A percentile compares a stretch with the other conserved stretches of the same genome.
Evolutionary conservation across 1,284 basidiomycete species (phyloP).

Genomic region (Moesziomyces antarcticus): DNA sequence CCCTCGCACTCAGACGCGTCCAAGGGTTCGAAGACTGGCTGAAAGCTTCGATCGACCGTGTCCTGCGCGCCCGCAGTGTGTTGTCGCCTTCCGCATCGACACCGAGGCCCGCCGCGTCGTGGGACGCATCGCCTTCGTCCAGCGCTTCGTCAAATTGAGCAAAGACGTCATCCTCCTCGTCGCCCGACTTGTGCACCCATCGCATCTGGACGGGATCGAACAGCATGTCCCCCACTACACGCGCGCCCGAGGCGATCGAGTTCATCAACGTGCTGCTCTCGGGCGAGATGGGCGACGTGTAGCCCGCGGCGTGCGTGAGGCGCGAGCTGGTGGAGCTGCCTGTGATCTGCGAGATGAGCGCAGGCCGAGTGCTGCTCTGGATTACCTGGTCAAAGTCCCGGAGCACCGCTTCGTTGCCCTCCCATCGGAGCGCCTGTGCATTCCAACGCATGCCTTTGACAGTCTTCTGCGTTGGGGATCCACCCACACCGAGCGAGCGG

Average conservation of each 20-base stretch:
- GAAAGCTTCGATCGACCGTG: slow-evolving; percentile 28
- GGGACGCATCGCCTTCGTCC: slow-evolving; percentile 12
- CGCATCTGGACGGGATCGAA: slow-evolving; percentile 94
- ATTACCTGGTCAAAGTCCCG: slow-evolving; percentile 87
- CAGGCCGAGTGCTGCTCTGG: slow-evolving; percentile 86
- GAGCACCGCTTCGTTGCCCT: slow-evolving; percentile 90
- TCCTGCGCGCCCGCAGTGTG: slow-evolving; percentile 41
- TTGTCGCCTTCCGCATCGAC: slow-evolving; percentile 20
- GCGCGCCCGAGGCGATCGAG: slow-evolving; percentile 69
- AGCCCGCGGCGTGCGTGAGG: slow-evolving; percentile 24
- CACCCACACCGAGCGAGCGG: slow-evolving; percentile 45
- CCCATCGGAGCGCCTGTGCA: slow-evolving; percentile 86
- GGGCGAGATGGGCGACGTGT: slow-evolving; percentile 26
- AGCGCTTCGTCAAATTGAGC: slow-evolving; percentile 37
- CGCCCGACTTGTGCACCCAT: slow-evolving; percentile 82
- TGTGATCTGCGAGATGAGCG: slow-evolving; percentile 75
- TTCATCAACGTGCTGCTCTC: slow-evolving; percentile 37
- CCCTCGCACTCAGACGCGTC: slow-evolving; percentile 14
- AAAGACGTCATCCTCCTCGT: slow-evolving; percentile 74
- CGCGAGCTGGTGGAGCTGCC: slow-evolving; percentile 42
- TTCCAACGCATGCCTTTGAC: slow-evolving; percentile 93
- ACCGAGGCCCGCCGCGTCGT: background rate
- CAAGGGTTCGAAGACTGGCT: slow-evolving; percentile 18
- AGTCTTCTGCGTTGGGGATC: slow-evolving; percentile 30
- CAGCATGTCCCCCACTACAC: slow-evolving; percentile 95